These are phyloP conservation scores for Ilyonectria sp. DNA, from an alignment of 2,329 filamentous ascomycete species.

Conservation along the genomic window DNA sequence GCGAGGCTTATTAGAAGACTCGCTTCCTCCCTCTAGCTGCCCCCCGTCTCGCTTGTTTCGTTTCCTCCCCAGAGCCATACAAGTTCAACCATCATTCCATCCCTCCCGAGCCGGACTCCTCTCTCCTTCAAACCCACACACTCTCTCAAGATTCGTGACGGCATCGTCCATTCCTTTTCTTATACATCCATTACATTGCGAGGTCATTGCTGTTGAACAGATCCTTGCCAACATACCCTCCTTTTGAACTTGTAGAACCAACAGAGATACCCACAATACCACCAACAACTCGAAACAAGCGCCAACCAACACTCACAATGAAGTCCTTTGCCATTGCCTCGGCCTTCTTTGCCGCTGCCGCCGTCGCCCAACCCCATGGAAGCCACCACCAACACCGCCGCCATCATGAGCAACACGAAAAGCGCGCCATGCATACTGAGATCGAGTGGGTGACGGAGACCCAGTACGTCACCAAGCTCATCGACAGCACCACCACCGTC, in stretches of 20 bases:
- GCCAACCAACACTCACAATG: constrained; percentile 54
- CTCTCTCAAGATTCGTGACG: constrained; percentile 42
- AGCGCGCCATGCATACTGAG: constrained; percentile 62
- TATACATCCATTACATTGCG: constrained; percentile 34
- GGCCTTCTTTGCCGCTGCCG: constrained; percentile 56
- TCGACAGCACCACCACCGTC: constrained; percentile 65
- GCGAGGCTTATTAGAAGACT: constrained; percentile 46
- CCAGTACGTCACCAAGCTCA: constrained; percentile 61
- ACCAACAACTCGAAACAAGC: constrained; percentile 30
- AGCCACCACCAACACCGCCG: constrained; percentile 56
- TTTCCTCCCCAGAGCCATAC: constrained; percentile 44
- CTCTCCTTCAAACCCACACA: constrained; percentile 42
- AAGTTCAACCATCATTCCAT: constrained; percentile 49
- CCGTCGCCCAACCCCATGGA: constrained; percentile 66
- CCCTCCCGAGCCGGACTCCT: constrained; percentile 49
- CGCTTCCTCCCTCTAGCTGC: constrained; percentile 38
- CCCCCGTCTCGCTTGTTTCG: constrained; percentile 33
- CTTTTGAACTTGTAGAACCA: constrained; percentile 35
- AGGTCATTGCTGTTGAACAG: constrained; percentile 50
- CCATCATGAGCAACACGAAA: constrained; percentile 51
- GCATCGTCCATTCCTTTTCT: constrained; percentile 45
- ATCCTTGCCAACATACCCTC: constrained; percentile 40
- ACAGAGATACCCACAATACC: constrained; percentile 42
- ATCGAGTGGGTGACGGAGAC: constrained; percentile 67
- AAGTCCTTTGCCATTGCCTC: constrained; percentile 56